Evolutionary conservation across 768 basidiomycete species (phyloP).

Genomic region (Trametes punicea): DNA sequence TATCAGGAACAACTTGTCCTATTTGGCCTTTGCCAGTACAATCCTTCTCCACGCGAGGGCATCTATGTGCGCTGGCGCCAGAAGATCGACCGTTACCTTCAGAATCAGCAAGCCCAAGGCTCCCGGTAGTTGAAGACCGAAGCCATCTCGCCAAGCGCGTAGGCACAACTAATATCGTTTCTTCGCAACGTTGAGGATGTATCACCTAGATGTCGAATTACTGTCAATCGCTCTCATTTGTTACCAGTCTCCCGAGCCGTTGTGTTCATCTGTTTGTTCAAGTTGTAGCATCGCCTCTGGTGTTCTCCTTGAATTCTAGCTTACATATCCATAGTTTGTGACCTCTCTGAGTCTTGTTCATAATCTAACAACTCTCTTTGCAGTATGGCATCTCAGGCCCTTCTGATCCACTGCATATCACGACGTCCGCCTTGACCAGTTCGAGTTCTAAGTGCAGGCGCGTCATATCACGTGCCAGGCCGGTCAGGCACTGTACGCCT

Average conservation of each 20-base stretch:
- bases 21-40: slow-evolving; percentile 70
- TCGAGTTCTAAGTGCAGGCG: no score
- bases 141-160: background rate
- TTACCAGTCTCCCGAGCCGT: background rate
- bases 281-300: slow-evolving; percentile 15
- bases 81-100: slow-evolving; percentile 44
- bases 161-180: background rate
- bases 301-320: background rate
- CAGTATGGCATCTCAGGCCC: no score
- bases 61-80: slow-evolving; percentile 67
- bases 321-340: background rate
- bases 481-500: background rate
- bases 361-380: background rate
- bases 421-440: no score
- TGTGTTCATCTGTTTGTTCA: slow-evolving; percentile 15
- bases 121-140: slow-evolving; percentile 2
- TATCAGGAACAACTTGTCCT: slow-evolving; percentile 63
- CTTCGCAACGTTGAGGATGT: background rate
- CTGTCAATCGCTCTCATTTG: slow-evolving; percentile 1
- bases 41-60: slow-evolving; percentile 54
- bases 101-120: slow-evolving; percentile 27
- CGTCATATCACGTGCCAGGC: background rate
- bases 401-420: no score
- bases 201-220: slow-evolving; percentile 4
- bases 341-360: background rate